Conservation (phyloP, 2,329 filamentous ascomycete species). For the Aspergillus neoniger region DNA sequence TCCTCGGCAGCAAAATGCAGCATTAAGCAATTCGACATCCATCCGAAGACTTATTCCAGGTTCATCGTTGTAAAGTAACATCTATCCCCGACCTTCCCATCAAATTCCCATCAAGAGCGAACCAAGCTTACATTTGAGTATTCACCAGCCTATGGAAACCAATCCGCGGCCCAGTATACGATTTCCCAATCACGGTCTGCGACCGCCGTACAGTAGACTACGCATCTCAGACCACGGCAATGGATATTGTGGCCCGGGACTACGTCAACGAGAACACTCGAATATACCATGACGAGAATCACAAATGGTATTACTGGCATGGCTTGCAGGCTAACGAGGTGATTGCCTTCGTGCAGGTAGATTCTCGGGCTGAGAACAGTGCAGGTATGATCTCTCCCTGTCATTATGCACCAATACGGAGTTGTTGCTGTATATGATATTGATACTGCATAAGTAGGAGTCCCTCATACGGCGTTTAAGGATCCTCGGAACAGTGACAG, state of each 20-base stretch:
- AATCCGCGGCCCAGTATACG: constrained; percentile 10
- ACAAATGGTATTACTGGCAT: not conserved
- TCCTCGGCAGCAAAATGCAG: no score
- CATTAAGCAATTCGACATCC: no score
- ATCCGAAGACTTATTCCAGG: no score
- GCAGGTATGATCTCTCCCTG: not conserved
- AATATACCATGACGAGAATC: not conserved
- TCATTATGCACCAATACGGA: not conserved
- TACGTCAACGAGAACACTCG: not conserved
- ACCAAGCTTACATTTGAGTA: no score
- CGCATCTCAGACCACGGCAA: not conserved
- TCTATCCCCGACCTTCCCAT: no score
- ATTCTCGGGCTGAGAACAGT: not conserved
- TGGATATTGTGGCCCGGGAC: not conserved
- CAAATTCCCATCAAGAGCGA: no score
- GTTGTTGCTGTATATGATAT: not conserved
- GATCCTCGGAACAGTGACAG: not conserved
- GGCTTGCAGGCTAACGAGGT: not conserved
- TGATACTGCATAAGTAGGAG: not conserved
- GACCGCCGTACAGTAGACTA: not conserved
- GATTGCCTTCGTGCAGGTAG: not conserved
- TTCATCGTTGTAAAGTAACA: no score
- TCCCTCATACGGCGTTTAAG: not conserved
- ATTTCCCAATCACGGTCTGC: not conserved
- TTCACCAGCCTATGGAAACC: constrained; percentile 8